Base-by-base conservation (phyloP, 106 monocot genomes). In the Dendrobium nobile region DNA sequence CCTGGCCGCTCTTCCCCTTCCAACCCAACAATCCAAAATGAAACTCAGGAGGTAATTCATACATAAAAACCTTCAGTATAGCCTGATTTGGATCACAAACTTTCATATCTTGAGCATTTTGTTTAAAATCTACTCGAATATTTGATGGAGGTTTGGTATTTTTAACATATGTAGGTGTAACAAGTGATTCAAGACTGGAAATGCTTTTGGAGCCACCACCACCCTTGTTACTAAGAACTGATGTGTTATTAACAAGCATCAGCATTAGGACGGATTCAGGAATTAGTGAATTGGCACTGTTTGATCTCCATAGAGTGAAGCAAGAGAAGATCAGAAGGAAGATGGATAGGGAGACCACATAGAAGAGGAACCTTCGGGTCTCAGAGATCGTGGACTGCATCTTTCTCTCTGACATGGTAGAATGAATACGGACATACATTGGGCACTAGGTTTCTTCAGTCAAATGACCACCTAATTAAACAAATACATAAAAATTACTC, bases 11-110 rank as follows among this genome's bases (percentile, higher is more conserved):
- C 70, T 47, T 77, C 17, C 54, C 79, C 67, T 78, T 83, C 88
- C 92, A 92, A 51, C 77, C 90, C 77, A 92, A 55, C 27, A 92
- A 41, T 37, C 86, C 90, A 79, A 92, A 92, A 72, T 92, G 92
- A 61, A 92, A 92, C 41, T 75, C 80, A 56, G 89, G 59, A 17
- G 89, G 86, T 73, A 92, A 82, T 15, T 92, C 92, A 81, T 92
- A 89, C 92, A 92, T 92, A 75, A 82, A 92, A 68, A 92, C 87
- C 79, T 80, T 89, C 67, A 92, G 87, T 28, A 61, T 31, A 45
- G 78, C 83, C 77, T 74, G 9, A 51, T 74, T 47, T n/a, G 41
- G 22, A 61, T 78, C 77, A 67, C 87, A 84, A 16, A 7, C 37
- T 48, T 80, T 54, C 37, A 10, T 37, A 18, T 61, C 55, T 41